Conservation (phyloP, 1,284 basidiomycete species). For the Coniferiporia weirii region DNA sequence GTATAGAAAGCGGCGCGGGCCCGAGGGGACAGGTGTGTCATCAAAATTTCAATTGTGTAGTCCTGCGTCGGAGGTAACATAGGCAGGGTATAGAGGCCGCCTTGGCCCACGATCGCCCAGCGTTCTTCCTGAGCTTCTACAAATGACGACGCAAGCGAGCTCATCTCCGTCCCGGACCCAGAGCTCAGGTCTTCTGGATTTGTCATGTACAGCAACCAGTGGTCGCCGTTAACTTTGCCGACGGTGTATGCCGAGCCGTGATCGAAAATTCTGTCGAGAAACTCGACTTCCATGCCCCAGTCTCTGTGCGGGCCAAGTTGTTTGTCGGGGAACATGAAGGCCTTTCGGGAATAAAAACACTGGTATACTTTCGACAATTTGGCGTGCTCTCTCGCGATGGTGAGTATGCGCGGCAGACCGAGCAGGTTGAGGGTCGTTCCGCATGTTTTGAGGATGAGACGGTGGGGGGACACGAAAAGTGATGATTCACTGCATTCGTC, state of each 20-base stretch:
- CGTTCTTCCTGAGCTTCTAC: constrained; percentile 17
- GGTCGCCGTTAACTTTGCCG: constrained; percentile 97
- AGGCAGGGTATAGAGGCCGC: constrained; percentile 18
- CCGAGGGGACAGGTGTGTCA: constrained; percentile 84
- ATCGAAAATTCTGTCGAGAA: constrained; percentile 84
- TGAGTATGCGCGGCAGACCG: constrained; percentile 88
- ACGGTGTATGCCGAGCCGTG: constrained; percentile 94
- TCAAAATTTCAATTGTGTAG: constrained; percentile 97
- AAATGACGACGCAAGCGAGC: constrained; percentile 18
- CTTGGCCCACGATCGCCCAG: constrained; percentile 18
- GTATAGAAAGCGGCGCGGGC: constrained; percentile 81
- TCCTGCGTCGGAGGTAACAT: constrained; percentile 45
- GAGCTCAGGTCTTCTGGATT: constrained; percentile 43
- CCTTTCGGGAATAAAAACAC: constrained; percentile 97
- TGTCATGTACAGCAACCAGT: constrained; percentile 96
- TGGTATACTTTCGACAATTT: constrained; percentile 73
- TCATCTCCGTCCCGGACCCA: constrained; percentile 22
- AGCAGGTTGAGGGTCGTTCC: constrained; percentile 97
- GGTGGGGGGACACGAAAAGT: constrained; percentile 93
- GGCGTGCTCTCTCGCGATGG: constrained; percentile 80
- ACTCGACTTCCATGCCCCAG: constrained; percentile 92
- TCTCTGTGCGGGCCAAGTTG: constrained; percentile 92
- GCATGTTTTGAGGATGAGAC: constrained; percentile 97
- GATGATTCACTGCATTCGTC: constrained; percentile 82
- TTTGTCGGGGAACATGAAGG: constrained; percentile 98